Base-by-base conservation (phyloP, 2,329 filamentous ascomycete species). In the Arachnomyces sp. region DNA sequence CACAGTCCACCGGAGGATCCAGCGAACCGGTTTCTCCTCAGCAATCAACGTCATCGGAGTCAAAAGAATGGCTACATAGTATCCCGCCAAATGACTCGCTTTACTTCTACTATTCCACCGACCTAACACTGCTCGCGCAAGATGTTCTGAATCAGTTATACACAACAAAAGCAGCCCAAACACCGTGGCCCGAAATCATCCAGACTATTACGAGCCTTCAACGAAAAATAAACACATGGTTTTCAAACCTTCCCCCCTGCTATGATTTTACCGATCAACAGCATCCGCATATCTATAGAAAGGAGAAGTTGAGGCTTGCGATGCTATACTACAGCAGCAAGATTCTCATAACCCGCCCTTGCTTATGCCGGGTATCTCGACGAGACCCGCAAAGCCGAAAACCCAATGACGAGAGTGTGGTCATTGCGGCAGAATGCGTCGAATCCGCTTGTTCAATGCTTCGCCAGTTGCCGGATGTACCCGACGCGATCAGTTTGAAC, bases 281-380 rank as follows among this genome's bases (percentile, higher is more conserved):
- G 31, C 48, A 25, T 25, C 5, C 9, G 20, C 20, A 25, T 25
- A 25, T 25, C 20, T 25, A 25, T 9, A 25, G 20, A 25, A 25
- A 25, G 20, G 20, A 25, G 20, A 25, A 25, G 20, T 9, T 25
- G 20, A 25, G 20, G 20, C 34, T 43, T 4, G 56, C 49, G 4
- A 52, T 63, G 7, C 46, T 51, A 9, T 66, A 59, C 36, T 54
- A 54, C 34, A 61, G 54, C 32, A 49, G 54, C 2, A 57, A 49
- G 37, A 63, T 65, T 5, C 49, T 67, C 4, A 56, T 60, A 29
- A 62, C 52, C 18, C 58, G 60, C 7, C 63, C 63, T n/a, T 64
- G 58, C 40, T 47, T 67, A 4, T 66, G 62, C 39, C 20, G 20
- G 9, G 5, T 25, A 5, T 25, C 20, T 25, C 20, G 20, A 25